These are phyloP conservation scores for Toxicodendron radicans DNA, from an alignment of 345 rosid genomes.

Conservation along the genomic window DNA sequence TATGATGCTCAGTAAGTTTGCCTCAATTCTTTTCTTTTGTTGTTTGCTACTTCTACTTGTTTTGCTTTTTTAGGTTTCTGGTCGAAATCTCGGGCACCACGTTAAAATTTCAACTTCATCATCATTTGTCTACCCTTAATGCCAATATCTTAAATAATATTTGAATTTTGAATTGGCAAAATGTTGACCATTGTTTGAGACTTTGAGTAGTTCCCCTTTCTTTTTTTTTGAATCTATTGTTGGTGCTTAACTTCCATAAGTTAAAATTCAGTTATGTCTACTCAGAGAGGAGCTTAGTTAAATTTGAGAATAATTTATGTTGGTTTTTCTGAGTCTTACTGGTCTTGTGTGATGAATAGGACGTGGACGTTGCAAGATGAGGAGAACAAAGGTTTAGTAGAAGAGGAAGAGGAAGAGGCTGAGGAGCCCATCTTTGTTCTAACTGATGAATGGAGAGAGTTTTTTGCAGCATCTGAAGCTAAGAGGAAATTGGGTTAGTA, in stretches of 20 bases:
- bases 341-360: conserved; percentile 23
- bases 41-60: background rate
- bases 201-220: no score
- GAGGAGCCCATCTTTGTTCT: conserved; percentile 55
- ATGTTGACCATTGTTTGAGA: no score
- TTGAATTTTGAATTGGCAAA: no score
- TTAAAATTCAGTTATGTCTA: no score
- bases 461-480: conserved; percentile 62
- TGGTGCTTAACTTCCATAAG: no score
- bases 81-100: background rate
- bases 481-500: conserved; percentile 44
- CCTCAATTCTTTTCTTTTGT: conserved; percentile 1
- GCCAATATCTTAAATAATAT: no score
- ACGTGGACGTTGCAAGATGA: conserved; percentile 30
- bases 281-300: no score
- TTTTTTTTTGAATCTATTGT: background rate
- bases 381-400: conserved; percentile 27
- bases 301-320: no score
- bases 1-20: conserved; percentile 25
- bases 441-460: conserved; percentile 66
- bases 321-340: background rate
- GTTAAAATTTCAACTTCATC: no score
- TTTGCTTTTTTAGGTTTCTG: background rate
- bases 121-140: no score
- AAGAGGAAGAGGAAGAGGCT: conserved; percentile 30